Evolutionary conservation across 768 basidiomycete species (phyloP), one percentile per base, ranked within the genome.

Genomic region (Auricularia sp.): DNA sequence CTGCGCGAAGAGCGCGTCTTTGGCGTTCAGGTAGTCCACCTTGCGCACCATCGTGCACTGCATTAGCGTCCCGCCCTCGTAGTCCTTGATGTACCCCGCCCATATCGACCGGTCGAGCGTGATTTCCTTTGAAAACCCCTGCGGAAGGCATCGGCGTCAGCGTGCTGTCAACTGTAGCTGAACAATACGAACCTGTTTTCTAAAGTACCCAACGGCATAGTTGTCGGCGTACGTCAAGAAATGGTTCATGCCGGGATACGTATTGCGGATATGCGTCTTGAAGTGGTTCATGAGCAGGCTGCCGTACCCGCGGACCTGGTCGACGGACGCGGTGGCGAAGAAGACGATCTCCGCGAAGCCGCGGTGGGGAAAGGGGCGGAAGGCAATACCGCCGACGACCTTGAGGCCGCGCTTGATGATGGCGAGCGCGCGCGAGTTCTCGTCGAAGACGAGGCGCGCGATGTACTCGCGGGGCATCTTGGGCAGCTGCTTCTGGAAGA

Each of bases 1-100:
- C 76, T 99, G 97, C 66, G 78, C 79, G 3, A 84, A 78, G 64
- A 98, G 78, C 67, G 90, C 85, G 63, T 84, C 84, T 36, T 83
- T 80, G 66, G 91, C 93, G 68, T 89, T 81, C 66, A 95, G 80
- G 71, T 98, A 99, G 72, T 93, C 86, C 67, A 98, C 86, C 72
- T 91, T 92, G 62, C 83, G 86, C n/a, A 99, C 75, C 91, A 99
- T 88, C 5, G 88, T 88, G 72, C 97, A 99, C 77, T 95, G 92
- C 95, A 99, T 98, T 77, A 98, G 93, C 56, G 96, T 99, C 18
- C 93, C 95, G 47, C 96, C 96, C 74, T 99, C 97, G 75, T 99
- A 99, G 74, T 99, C 97, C 74, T 98, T 99, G 85, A 99, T 98
- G 74, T 99, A 98, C 11, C 95, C 97, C 0, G 96, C 95, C 97